Conservation (phyloP, 176 grass and related monocot species). For the Coix lacrymajobi region DNA sequence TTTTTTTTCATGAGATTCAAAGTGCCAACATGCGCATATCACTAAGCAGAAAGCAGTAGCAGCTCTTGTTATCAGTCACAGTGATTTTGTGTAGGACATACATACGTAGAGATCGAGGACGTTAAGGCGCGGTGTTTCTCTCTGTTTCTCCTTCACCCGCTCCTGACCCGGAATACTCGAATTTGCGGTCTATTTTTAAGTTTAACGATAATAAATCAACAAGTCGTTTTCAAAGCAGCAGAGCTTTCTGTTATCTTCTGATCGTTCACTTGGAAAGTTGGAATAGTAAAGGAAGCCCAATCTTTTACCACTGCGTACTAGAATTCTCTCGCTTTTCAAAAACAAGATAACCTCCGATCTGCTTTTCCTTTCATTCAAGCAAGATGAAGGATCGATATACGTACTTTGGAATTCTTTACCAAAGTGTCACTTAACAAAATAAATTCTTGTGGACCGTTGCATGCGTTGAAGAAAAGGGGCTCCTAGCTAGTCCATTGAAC, state of each 20-base stretch:
- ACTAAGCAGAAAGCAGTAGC: background rate
- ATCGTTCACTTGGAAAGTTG: too few species aligned
- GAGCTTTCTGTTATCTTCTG: background rate
- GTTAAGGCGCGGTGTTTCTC: too few species aligned
- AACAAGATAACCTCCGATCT: background rate
- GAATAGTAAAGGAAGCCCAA: too few species aligned
- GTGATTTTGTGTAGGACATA: background rate
- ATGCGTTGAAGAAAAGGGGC: too few species aligned
- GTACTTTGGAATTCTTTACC: background rate
- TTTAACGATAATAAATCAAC: background rate
- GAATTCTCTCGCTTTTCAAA: background rate
- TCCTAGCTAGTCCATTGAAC: too few species aligned
- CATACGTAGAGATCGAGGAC: too few species aligned
- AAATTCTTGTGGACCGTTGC: background rate
- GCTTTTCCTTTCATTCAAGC: background rate
- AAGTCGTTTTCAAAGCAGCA: background rate
- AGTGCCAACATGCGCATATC: background rate
- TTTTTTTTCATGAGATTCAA: too few species aligned
- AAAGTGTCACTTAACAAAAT: background rate
- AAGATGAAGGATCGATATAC: background rate
- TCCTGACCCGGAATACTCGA: background rate
- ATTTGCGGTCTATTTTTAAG: background rate
- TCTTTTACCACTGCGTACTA: too few species aligned
- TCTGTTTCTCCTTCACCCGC: background rate
- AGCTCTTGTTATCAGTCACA: background rate